Evolutionary conservation across 768 basidiomycete genomes (phyloP), one percentile per base, ranked within the genome.

Genomic region (Rhizopogon vulgaris): DNA sequence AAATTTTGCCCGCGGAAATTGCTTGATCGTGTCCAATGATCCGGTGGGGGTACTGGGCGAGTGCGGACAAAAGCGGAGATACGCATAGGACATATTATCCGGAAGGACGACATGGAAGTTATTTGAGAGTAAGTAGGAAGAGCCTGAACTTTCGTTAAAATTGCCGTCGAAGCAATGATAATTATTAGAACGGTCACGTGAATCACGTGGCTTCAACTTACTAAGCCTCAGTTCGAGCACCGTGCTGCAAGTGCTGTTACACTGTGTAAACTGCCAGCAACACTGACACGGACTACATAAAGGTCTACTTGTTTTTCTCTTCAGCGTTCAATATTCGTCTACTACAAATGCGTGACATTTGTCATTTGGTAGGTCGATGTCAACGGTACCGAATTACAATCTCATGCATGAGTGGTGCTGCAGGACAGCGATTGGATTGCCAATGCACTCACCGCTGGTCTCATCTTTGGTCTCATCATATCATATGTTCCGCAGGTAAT

Each of bases 401-500:
- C 45, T 34, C 32, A 46, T 46, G 8, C 14, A 46, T 15, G 1
- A 1, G 17, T 15, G 8, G 14, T 24, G 9, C 5, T 50, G 6
- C 51, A 91, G 90, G 73, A 80, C 48, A 85, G 90, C 66, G 84
- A 93, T 67, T 80, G 84, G 73, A 77, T 82, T 56, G 80, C 82
- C 3, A 49, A 64, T 36, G 75, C 81, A n/a, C 61, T 80, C 11
- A 77, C 94, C 25, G 84, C 85, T 0, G 65, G 74, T 9, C 70
- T 80, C 27, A 80, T 95, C 17, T 80, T 79, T 59, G 93, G 94
- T 4, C 74, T 95, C 40, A 66, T 92, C 50, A 59, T 90, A 41
- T 94, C 91, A 24, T 96, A 95, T 70, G 63, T 82, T 2, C 94
- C 94, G 1, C 92, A 93, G 72, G 88, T 86, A 40, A 27, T 70